These are phyloP conservation scores for Pestalotiopsis sp. DNA, from an alignment of 2,329 filamentous ascomycete genomes.

Conservation along the genomic window DNA sequence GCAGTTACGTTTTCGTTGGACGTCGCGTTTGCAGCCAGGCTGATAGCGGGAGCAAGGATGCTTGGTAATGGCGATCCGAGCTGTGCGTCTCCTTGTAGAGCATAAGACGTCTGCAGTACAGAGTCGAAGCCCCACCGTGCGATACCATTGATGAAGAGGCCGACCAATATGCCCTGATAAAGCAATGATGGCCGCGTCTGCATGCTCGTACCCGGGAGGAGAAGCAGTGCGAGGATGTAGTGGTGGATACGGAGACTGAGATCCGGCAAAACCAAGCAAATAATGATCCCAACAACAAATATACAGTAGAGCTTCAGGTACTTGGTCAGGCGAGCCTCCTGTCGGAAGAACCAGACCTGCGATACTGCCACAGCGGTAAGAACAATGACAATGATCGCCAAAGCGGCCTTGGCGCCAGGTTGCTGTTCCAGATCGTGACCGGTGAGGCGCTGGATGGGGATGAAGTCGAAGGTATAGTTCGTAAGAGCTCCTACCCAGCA, in stretches of 20 bases:
- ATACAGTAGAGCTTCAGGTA: conserved; percentile 79
- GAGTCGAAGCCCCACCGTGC: conserved; percentile 93
- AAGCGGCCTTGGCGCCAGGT: conserved; percentile 82
- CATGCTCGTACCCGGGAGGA: conserved; percentile 86
- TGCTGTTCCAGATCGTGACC: conserved; percentile 86
- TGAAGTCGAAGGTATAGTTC: conserved; percentile 94
- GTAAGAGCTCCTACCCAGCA: conserved; percentile 91
- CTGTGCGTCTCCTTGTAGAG: conserved; percentile 71
- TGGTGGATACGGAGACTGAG: conserved; percentile 87
- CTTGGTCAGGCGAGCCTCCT: conserved; percentile 77
- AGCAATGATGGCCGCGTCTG: conserved; percentile 83
- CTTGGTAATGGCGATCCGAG: conserved; percentile 63
- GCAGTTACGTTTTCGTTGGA: neutral
- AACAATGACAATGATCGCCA: conserved; percentile 75
- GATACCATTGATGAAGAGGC: conserved; percentile 91
- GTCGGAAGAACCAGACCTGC: conserved; percentile 84
- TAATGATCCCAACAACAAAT: conserved; percentile 67
- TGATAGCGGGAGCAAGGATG: conserved; percentile 50
- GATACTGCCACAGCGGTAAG: conserved; percentile 69
- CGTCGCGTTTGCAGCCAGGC: conserved; percentile 36
- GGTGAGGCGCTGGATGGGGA: conserved; percentile 91
- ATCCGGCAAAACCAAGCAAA: conserved; percentile 73
- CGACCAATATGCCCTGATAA: conserved; percentile 88
- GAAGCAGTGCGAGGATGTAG: conserved; percentile 85
- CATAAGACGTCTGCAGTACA: conserved; percentile 79